phyloP scores from a whole-genome alignment of 768 basidiomycete species.

The Xerocomellus dryophilus region DNA sequence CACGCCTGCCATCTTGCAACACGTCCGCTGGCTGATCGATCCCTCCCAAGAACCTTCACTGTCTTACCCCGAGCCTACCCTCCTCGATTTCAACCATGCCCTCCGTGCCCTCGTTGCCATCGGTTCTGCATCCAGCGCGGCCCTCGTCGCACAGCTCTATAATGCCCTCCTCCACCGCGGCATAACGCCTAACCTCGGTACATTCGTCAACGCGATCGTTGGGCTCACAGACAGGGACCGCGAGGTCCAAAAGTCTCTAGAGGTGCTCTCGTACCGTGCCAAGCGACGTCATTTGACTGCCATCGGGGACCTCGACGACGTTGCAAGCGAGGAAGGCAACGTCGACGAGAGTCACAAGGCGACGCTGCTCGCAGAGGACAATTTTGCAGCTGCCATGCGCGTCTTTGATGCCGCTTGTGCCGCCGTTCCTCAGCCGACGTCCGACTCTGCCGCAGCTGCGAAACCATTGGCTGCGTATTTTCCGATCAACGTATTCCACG shows the following conservation, averaged over 20 bases:
- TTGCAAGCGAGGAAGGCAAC: slow-evolving; percentile 13
- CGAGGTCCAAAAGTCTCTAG: slow-evolving; percentile 53
- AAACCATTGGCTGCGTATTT: slow-evolving; percentile 23
- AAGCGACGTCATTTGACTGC: slow-evolving; percentile 30
- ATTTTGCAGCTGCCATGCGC: slow-evolving; percentile 66
- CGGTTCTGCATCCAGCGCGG: slow-evolving; percentile 48
- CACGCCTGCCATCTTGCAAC: slow-evolving; percentile 4
- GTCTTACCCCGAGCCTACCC: slow-evolving; percentile 32
- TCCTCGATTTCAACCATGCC: slow-evolving; percentile 60
- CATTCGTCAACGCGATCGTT: slow-evolving; percentile 59
- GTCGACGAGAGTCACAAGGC: slow-evolving; percentile 37
- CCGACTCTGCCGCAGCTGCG: slow-evolving; percentile 8
- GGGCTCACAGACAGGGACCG: slow-evolving; percentile 64
- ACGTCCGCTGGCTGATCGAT: slow-evolving; percentile 34
- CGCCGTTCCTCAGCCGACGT: slow-evolving; percentile 18
- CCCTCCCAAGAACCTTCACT: slow-evolving; percentile 29
- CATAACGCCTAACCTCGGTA: slow-evolving; percentile 58
- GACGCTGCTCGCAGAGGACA: slow-evolving; percentile 58
- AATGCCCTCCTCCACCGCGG: slow-evolving; percentile 63
- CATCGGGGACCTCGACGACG: slow-evolving; percentile 1
- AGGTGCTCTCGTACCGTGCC: slow-evolving; percentile 40
- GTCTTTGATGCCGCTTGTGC: slow-evolving; percentile 63
- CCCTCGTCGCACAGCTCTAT: slow-evolving; percentile 62
- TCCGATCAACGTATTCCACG: slow-evolving; percentile 42
- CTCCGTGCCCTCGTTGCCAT: slow-evolving; percentile 43